Base-by-base conservation (phyloP, 1,284 basidiomycete species). In the Moniliophthora roreri region DNA sequence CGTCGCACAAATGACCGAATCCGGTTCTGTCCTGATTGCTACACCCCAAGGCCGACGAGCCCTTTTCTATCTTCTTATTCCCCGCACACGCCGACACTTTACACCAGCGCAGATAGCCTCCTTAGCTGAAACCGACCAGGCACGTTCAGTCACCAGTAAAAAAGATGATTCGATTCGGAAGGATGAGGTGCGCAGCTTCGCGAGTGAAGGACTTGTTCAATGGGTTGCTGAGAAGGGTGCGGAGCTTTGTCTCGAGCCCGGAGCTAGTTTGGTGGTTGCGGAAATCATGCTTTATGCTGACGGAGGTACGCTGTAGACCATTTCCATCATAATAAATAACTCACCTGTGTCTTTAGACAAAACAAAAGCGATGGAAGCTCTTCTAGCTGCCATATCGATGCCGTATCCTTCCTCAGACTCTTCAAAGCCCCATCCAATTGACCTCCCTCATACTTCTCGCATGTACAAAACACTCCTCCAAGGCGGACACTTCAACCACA, bases 401-500 rank as follows among this genome's bases (percentile, higher is more conserved):
- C 72, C 81, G 9, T 87, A 89, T 63, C 81, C 84, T 0, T 78
- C 81, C 6, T 55, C 73, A 10, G 75, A 80, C 36, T 54, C 71
- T 0, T 57, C 72, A 6, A 64, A 62, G 2, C 78, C 79, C 0
- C 91, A 94, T 67, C 77, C 81, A 8, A 85, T 94, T 55, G 86
- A 93, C 63, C 78, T 93, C 13, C 82, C 91, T 0, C 90, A 92
- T 66, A 81, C 85, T 1, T 87, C 89, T 1, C 79, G 93, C 40
- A 66, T 93, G 50, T 93, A 92, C 78, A 95, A 95, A 69, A 85
- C 84, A 0, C 81, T 95, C 10, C 77, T 95, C 0, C 89, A 93
- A 63, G 93, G 93, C n/a, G 93, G 93, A 0, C 92, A 94, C 67
- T 95, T 85, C 70, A 86, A 83, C 53, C 84, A 83, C 40, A 66